phyloP scores from a whole-genome alignment of 179 eudicot species.

The Spergularia azorica region DNA sequence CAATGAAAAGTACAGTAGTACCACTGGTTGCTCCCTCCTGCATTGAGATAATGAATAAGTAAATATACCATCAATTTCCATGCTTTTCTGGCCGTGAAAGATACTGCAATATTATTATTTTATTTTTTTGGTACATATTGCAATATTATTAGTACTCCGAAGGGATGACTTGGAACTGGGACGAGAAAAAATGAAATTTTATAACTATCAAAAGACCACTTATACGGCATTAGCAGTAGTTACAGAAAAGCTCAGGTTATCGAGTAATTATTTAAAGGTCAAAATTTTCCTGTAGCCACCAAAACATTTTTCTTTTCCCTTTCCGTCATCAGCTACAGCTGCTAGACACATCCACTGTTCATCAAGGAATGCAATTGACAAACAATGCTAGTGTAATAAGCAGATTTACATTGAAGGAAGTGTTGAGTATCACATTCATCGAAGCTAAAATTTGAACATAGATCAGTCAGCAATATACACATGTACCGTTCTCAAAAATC shows the following conservation, averaged over 20 bases:
- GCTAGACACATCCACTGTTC: no score
- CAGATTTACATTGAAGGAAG: no score
- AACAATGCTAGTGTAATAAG: no score
- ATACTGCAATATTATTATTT: no score
- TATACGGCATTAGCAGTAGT: neutral
- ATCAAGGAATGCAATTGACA: no score
- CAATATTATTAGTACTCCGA: neutral
- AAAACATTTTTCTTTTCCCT: neutral
- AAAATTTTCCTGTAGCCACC: no score
- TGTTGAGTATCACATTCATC: no score
- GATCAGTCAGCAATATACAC: no score
- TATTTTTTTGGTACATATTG: neutral
- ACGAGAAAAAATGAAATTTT: neutral
- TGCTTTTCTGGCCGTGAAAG: neutral
- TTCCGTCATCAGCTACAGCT: no score
- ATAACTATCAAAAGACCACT: neutral
- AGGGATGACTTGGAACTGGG: neutral
- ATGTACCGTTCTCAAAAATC: no score
- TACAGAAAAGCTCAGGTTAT: neutral
- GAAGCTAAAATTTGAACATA: no score
- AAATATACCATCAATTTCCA: neutral
- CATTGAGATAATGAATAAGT: conserved; percentile 18
- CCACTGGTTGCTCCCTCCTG: conserved; percentile 84
- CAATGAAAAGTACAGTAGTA: conserved; percentile 64
- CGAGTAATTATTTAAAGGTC: no score